A percentile compares a stretch with the other conserved stretches of the same genome.
These are phyloP conservation scores for Hypoxylon sp. DNA, from an alignment of 2,329 filamentous ascomycete genomes.

Conservation along the genomic window DNA sequence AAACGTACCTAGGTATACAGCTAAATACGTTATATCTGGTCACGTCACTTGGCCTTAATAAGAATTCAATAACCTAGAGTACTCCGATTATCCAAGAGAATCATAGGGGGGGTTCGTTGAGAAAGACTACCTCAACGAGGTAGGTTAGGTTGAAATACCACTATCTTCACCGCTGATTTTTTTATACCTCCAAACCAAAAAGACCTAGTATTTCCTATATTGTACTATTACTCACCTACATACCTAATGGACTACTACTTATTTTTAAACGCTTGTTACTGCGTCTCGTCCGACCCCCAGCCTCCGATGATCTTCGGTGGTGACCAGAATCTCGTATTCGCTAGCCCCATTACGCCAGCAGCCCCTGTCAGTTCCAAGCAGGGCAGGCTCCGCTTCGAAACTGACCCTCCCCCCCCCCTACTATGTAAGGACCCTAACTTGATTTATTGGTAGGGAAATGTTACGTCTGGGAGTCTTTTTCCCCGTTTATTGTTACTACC, in stretches of 20 bases:
- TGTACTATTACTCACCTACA: constrained; percentile 8
- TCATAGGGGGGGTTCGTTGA: constrained; percentile 15
- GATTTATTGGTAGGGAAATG: constrained; percentile 29
- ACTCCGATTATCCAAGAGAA: background rate
- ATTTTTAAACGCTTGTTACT: constrained; percentile 32
- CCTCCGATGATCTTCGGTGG: constrained; percentile 41
- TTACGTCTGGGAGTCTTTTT: background rate
- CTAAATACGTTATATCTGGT: background rate
- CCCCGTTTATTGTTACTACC: constrained; percentile 22
- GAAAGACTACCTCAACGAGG: background rate
- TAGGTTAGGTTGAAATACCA: constrained; percentile 1
- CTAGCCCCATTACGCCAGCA: constrained; percentile 43
- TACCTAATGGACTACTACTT: background rate
- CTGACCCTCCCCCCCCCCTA: constrained; percentile 8
- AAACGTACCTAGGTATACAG: no score
- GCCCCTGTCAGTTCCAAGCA: constrained; percentile 41
- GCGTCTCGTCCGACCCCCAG: constrained; percentile 26
- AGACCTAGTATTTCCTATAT: background rate
- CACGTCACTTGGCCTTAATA: constrained; percentile 4
- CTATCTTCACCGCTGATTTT: constrained; percentile 26
- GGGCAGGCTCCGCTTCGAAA: constrained; percentile 34
- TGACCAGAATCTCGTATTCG: constrained; percentile 48
- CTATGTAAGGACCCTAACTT: constrained; percentile 28
- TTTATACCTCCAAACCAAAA: constrained; percentile 21
- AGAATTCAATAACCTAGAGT: constrained; percentile 1